Evolutionary conservation across 352 stramenopile genomes (phyloP).

Genomic region (Phytophthora ohioensis): DNA sequence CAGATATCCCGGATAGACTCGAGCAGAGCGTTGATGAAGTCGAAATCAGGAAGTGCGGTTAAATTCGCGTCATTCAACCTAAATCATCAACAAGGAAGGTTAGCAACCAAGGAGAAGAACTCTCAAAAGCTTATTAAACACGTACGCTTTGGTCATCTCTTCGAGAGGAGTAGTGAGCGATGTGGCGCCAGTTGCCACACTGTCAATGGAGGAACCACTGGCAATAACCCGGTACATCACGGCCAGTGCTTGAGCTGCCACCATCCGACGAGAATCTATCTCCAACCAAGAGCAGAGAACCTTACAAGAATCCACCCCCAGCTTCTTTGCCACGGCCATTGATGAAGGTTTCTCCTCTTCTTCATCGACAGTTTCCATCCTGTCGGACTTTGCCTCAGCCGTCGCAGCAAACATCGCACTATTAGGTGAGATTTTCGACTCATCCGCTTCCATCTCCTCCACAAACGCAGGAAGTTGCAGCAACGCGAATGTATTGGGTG

Average conservation of each 20-base stretch:
- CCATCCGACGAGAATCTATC: slow-evolving; percentile 34
- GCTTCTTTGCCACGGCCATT: slow-evolving; percentile 25
- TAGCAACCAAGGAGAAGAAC: not conserved
- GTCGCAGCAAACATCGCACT: slow-evolving; percentile 14
- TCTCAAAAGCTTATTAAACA: not conserved
- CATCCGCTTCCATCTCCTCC: slow-evolving; percentile 50
- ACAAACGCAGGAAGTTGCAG: slow-evolving; percentile 70
- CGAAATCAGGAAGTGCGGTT: slow-evolving; percentile 53
- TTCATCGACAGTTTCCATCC: slow-evolving; percentile 40
- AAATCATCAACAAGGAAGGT: slow-evolving; percentile 3
- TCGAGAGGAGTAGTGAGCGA: slow-evolving; percentile 39
- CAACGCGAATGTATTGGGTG: slow-evolving; percentile 56
- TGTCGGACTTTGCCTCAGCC: slow-evolving; percentile 32
- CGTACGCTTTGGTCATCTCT: slow-evolving; percentile 45
- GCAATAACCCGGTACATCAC: slow-evolving; percentile 49
- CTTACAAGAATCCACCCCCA: slow-evolving; percentile 48
- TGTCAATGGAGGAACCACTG: slow-evolving; percentile 20
- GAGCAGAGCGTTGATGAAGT: slow-evolving; percentile 58
- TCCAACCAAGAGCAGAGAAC: slow-evolving; percentile 56
- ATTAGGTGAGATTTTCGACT: slow-evolving; percentile 37
- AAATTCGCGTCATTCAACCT: slow-evolving; percentile 58
- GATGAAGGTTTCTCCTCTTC: slow-evolving; percentile 42
- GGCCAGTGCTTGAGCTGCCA: slow-evolving; percentile 49
- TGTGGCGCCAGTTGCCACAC: slow-evolving; percentile 28
- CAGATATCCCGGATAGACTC: slow-evolving; percentile 69